Conservation (phyloP, 352 stramenopile genomes). For the Pythium coloratum region DNA sequence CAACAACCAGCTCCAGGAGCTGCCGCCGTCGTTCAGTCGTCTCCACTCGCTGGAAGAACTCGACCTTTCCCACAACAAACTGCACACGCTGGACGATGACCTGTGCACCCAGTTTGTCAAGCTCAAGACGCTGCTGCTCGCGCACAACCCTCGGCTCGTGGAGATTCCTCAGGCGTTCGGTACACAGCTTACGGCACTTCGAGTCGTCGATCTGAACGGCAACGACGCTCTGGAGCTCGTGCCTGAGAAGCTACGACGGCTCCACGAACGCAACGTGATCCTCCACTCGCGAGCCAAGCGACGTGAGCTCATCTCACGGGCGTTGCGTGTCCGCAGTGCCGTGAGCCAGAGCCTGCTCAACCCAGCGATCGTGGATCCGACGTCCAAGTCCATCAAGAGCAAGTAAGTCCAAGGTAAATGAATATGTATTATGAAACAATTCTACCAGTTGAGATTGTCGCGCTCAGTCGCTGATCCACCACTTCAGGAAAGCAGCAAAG, state of each 20-base stretch:
- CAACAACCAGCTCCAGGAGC: slow-evolving; percentile 36
- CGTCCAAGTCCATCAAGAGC: slow-evolving; percentile 25
- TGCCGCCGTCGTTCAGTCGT: slow-evolving; percentile 32
- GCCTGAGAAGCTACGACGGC: slow-evolving; percentile 54
- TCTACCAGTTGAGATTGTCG: not conserved
- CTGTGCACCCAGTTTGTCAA: slow-evolving; percentile 32
- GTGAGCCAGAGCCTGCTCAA: slow-evolving; percentile 33
- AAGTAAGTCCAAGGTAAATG: slow-evolving; percentile 16
- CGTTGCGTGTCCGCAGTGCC: slow-evolving; percentile 48
- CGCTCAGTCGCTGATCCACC: slow-evolving; percentile 57
- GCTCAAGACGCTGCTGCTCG: slow-evolving; percentile 42
- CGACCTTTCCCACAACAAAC: slow-evolving; percentile 38
- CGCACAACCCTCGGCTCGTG: slow-evolving; percentile 36
- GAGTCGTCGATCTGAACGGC: slow-evolving; percentile 44
- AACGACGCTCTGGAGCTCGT: slow-evolving; percentile 35
- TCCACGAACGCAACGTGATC: slow-evolving; percentile 65
- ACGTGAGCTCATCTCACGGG: slow-evolving; percentile 59
- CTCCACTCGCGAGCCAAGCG: slow-evolving; percentile 60
- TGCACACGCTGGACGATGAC: slow-evolving; percentile 37
- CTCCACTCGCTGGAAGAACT: slow-evolving; percentile 49
- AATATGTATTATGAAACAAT: slow-evolving; percentile 1
- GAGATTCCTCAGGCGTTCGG: slow-evolving; percentile 32
- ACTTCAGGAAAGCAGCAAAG: slow-evolving; percentile 61
- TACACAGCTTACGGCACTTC: slow-evolving; percentile 30
- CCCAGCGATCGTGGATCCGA: slow-evolving; percentile 21